A percentile compares a stretch with the other conserved stretches of the same genome.
These are phyloP conservation scores for Solanum pimpinellifolium DNA, from an alignment of 257 asterid genomes.

Conservation along the genomic window DNA sequence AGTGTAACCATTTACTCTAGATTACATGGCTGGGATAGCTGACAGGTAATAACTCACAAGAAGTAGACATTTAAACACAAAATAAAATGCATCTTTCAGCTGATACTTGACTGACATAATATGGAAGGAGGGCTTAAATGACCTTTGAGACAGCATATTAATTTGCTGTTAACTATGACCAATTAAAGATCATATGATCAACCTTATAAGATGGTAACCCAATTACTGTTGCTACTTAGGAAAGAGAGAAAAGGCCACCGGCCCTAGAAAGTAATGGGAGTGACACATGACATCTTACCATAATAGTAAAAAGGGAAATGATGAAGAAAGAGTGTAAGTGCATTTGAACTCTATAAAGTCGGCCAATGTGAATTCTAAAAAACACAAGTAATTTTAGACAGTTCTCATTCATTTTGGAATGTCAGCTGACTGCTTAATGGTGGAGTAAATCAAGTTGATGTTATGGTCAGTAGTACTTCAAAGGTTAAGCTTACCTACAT, in stretches of 20 bases:
- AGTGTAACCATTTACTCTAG: neutral
- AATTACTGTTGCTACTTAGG: neutral
- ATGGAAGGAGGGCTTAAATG: neutral
- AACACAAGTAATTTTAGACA: neutral
- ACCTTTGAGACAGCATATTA: neutral
- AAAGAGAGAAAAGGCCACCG: neutral
- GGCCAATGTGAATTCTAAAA: neutral
- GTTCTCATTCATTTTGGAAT: neutral
- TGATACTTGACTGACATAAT: neutral
- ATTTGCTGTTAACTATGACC: neutral
- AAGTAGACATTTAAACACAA: neutral
- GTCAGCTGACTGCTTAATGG: neutral
- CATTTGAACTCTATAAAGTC: neutral
- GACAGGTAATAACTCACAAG: neutral
- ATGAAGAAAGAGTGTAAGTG: neutral
- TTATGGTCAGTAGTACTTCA: neutral
- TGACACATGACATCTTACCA: neutral
- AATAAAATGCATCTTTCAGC: neutral
- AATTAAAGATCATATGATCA: neutral
- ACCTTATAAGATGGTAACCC: neutral
- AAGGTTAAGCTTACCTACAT: neutral
- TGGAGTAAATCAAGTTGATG: neutral
- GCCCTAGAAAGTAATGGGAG: neutral
- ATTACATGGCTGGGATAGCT: neutral
- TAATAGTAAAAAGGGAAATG: neutral